Evolutionary conservation across 441 rosid genomes (phyloP), one percentile per base, ranked within the genome.

Genomic region (Populus hybrid): DNA sequence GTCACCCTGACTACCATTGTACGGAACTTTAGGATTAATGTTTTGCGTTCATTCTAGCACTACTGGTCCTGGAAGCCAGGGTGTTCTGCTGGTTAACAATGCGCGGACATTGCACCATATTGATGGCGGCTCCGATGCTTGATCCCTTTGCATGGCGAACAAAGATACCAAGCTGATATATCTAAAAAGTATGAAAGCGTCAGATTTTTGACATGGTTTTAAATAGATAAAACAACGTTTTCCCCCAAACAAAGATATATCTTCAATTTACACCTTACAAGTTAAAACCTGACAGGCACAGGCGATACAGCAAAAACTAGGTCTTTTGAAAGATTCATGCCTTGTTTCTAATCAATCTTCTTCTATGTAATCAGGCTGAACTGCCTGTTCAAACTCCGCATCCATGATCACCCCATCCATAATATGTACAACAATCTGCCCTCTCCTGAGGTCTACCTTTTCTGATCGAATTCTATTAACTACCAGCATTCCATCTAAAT

Each of bases 361-460:
- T 71, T 82, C 84, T 23, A 9, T 46, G 67, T 80, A 19, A 81
- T 85, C 87, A 80, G 89, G 83, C 75, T 76, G 82, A 67, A 90
- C 82, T 0, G 97, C 87, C 18, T 85, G 91, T 69, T 91, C 87
- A 59, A 91, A 92, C 67, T 89, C 92, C 26, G 91, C 86, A 82
- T 91, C 95, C 97, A 91, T 90, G 14, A 91, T 26, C 2, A 86
- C 91, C 35, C 94, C 95, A 84, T 91, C 88, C 89, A 91, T 89
- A 4, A 81, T 9, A 57, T 91, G 92, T 24, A 82, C 84, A 3
- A 82, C 68, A 19, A 86, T 82, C 83, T 87, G 84, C 80, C 85
- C 83, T 81, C 80, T 85, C 84, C 38, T 79, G 65, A 87, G 42
- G 53, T 91, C 90, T 69, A 89, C 71, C 70, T 77, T 83, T 82